These are phyloP conservation scores for Neonectria hederae DNA, from an alignment of 2,329 filamentous ascomycete genomes.

Conservation along the genomic window DNA sequence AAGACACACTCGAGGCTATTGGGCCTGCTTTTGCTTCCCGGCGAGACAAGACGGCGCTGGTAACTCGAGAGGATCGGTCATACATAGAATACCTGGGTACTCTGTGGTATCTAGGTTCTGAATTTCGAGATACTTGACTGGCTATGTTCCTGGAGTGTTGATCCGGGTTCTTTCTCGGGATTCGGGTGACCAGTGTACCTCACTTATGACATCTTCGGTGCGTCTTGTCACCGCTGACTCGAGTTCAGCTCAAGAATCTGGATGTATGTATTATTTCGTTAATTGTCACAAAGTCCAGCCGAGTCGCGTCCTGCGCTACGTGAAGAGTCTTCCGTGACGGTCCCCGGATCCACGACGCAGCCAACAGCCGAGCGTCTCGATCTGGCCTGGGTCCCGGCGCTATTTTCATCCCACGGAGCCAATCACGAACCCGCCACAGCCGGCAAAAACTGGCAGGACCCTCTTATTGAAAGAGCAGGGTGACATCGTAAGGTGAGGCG, in stretches of 20 bases:
- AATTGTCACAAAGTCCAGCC: background rate
- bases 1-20: slow-evolving; percentile 37
- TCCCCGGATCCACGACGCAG: slow-evolving; percentile 2
- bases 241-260: too few relatives aligned
- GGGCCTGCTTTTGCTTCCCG: slow-evolving; percentile 9
- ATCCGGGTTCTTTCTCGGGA: background rate
- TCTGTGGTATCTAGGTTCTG: background rate
- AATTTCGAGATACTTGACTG: slow-evolving; percentile 1
- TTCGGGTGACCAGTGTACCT: background rate
- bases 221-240: too few relatives aligned
- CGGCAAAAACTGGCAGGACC: background rate
- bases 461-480: background rate
- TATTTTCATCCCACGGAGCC: background rate
- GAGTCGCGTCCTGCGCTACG: background rate
- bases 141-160: background rate
- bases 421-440: background rate
- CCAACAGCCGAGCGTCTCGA: background rate
- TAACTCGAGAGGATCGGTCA: slow-evolving; percentile 1
- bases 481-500: background rate
- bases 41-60: slow-evolving; percentile 6
- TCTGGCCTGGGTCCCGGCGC: background rate
- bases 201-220: too few relatives aligned
- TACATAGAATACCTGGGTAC: slow-evolving; percentile 5
- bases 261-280: too few relatives aligned
- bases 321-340: background rate